These are phyloP conservation scores for Laburnicola sp. DNA, from an alignment of 2,329 filamentous ascomycete genomes.

Conservation along the genomic window DNA sequence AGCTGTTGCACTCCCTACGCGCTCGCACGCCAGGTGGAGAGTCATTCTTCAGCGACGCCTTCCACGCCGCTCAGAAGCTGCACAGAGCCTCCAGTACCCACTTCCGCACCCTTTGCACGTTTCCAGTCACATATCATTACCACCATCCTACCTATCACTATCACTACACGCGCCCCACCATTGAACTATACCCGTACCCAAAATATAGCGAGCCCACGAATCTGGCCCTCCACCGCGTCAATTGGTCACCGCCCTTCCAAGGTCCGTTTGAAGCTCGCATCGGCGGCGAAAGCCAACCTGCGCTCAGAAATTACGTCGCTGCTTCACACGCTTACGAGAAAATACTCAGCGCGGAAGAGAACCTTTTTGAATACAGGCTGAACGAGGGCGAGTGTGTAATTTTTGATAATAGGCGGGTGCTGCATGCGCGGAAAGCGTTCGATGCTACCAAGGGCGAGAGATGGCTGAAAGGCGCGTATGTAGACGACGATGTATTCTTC, in stretches of 20 bases:
- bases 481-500: conserved; percentile 66
- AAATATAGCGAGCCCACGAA: conserved; percentile 35
- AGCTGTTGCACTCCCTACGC: conserved; percentile 85
- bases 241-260: conserved; percentile 84
- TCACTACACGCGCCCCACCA: conserved; percentile 59
- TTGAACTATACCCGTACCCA: conserved; percentile 49
- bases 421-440: conserved; percentile 82
- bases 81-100: conserved; percentile 21
- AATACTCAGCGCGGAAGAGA: conserved; percentile 60
- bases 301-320: conserved; percentile 35
- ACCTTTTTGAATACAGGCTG: conserved; percentile 72
- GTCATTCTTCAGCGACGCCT: conserved; percentile 81
- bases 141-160: conserved; percentile 65
- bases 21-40: conserved; percentile 80
- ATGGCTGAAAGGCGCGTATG: conserved; percentile 85
- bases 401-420: conserved; percentile 85
- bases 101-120: conserved; percentile 49
- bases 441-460: conserved; percentile 67
- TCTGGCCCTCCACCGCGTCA: conserved; percentile 51
- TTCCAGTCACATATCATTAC: conserved; percentile 67
- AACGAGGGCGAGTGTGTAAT: conserved; percentile 83
- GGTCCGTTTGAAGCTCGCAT: conserved; percentile 52
- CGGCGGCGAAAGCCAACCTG: conserved; percentile 31
- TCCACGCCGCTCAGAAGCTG: conserved; percentile 59
- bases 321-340: conserved; percentile 61